A percentile compares a stretch with the other conserved stretches of the same genome.
phyloP scores from a whole-genome alignment of 1,139 yeast genomes.

The Fermentozyma sake region DNA sequence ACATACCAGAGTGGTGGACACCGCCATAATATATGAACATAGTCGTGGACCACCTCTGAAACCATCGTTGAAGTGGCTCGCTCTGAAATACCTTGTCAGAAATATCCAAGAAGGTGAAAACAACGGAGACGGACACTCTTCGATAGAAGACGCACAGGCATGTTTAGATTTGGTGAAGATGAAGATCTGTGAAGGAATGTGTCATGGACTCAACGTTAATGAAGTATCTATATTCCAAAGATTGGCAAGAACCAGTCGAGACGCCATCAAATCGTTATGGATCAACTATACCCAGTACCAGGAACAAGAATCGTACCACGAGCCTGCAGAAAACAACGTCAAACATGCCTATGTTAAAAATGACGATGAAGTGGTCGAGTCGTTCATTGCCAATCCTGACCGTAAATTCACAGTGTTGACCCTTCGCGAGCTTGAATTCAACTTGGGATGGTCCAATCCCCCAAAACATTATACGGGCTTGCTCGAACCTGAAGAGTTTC shows the following conservation, averaged over 20 bases:
- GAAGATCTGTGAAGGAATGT: constrained; percentile 61
- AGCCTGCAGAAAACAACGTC: constrained; percentile 22
- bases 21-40: constrained; percentile 65
- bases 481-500: too few species aligned
- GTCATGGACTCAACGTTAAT: constrained; percentile 54
- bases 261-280: constrained; percentile 28
- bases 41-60: constrained; percentile 74
- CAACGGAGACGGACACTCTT: constrained; percentile 68
- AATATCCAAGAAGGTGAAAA: constrained; percentile 58
- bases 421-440: constrained; percentile 56
- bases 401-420: constrained; percentile 47
- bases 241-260: constrained; percentile 8
- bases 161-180: constrained; percentile 73
- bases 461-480: constrained; percentile 6
- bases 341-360: constrained; percentile 36
- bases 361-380: constrained; percentile 57
- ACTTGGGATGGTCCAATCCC: constrained; percentile 19
- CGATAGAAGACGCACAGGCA: constrained; percentile 79
- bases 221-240: constrained; percentile 29
- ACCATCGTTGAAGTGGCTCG: constrained; percentile 70
- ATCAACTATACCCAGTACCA: constrained; percentile 28
- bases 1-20: constrained; percentile 67
- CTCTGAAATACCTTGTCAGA: constrained; percentile 49
- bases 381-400: constrained; percentile 29
- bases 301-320: constrained; percentile 9